Conservation (phyloP, 2,329 filamentous ascomycete species). For the Neopestalotiopsis sp. region DNA sequence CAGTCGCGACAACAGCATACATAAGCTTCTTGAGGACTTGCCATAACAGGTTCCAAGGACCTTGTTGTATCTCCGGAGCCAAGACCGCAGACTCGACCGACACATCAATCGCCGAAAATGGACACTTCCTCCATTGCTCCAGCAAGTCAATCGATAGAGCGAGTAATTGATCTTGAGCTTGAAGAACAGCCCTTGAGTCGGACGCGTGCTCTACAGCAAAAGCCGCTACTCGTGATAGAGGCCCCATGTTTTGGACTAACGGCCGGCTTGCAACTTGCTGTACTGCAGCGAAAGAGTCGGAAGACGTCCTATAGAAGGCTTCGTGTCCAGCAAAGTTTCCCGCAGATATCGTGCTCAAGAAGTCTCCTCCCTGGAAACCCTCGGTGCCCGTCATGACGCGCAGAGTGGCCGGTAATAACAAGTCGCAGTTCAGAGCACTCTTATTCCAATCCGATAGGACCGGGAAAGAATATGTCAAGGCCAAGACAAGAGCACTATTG, state of each 20-base stretch:
- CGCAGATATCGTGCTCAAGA: constrained; percentile 70
- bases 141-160: constrained; percentile 71
- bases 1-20: constrained; percentile 63
- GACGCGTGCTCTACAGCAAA: constrained; percentile 65
- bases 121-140: constrained; percentile 76
- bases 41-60: constrained; percentile 76
- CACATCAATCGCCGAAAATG: constrained; percentile 74
- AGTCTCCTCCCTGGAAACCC: constrained; percentile 78
- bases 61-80: constrained; percentile 67
- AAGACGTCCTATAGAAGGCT: constrained; percentile 69
- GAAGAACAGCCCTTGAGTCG: constrained; percentile 51
- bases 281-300: constrained; percentile 65
- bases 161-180: constrained; percentile 65
- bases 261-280: constrained; percentile 65
- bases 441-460: constrained; percentile 68
- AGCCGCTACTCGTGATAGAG: constrained; percentile 68
- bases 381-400: constrained; percentile 72
- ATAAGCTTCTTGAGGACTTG: constrained; percentile 75
- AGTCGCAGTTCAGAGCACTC: constrained; percentile 67
- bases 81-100: constrained; percentile 69
- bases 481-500: constrained; percentile 65
- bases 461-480: constrained; percentile 79
- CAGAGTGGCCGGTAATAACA: constrained; percentile 72
- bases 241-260: constrained; percentile 70
- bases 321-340: constrained; percentile 65